Conservation (phyloP, 106 monocot species). For the Acorus calamus region DNA sequence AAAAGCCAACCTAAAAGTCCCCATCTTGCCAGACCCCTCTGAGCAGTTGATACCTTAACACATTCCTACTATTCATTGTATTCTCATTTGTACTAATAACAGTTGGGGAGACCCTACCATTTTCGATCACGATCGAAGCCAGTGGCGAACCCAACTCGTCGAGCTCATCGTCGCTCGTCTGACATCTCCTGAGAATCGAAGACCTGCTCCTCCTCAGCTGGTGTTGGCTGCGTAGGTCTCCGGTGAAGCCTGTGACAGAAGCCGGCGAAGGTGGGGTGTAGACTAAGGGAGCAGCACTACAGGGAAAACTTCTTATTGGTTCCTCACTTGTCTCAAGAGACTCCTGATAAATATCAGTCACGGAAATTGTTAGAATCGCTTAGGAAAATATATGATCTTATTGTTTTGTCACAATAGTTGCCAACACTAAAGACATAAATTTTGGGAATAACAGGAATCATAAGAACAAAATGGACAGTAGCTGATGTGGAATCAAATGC, state of each 20-base stretch:
- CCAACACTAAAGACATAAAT: background rate
- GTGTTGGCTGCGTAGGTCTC: conserved; percentile 19
- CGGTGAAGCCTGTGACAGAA: conserved; percentile 31
- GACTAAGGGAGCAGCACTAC: conserved; percentile 29
- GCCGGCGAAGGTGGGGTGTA: conserved; percentile 52
- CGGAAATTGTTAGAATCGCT: too few relatives aligned
- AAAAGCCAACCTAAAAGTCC: conserved; percentile 8
- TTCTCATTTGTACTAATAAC: conserved; percentile 7
- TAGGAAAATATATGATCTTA: background rate
- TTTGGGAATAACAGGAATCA: too few relatives aligned
- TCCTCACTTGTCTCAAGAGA: conserved; percentile 16
- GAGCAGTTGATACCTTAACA: conserved; percentile 65
- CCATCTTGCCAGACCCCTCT: conserved; percentile 59
- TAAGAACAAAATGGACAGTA: too few relatives aligned
- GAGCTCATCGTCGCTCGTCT: conserved; percentile 84
- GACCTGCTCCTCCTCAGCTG: conserved; percentile 33
- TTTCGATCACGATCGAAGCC: conserved; percentile 28
- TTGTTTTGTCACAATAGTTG: too few relatives aligned
- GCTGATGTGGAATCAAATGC: too few relatives aligned
- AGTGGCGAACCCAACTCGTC: conserved; percentile 74
- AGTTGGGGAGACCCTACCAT: background rate
- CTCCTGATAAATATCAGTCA: conserved; percentile 19
- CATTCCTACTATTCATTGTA: conserved; percentile 9
- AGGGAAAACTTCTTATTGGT: conserved; percentile 41
- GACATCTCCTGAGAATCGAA: conserved; percentile 49